phyloP scores from a whole-genome alignment of 306 rosid species.

The Malus fusca region DNA sequence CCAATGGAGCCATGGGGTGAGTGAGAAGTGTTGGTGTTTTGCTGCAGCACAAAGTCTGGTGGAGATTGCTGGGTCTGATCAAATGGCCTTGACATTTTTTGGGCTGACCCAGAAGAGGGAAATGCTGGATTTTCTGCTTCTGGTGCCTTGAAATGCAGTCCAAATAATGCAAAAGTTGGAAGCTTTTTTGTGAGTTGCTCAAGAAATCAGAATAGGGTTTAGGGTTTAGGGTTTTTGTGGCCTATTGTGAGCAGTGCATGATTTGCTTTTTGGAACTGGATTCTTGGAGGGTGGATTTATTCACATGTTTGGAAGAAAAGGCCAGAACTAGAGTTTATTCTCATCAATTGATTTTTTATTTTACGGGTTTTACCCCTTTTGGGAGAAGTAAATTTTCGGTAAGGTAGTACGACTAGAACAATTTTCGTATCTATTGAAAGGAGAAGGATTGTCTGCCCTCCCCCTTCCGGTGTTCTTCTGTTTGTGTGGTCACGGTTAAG shows the following conservation, averaged over 20 bases:
- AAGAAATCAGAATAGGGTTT: not conserved
- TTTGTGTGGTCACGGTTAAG: no score
- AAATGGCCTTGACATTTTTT: constrained; percentile 36
- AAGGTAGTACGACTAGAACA: no score
- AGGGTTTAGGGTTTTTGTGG: not conserved
- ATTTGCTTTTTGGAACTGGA: not conserved
- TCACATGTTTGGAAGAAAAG: not conserved
- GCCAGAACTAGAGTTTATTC: not conserved
- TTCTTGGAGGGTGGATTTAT: not conserved
- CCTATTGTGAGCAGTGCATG: not conserved
- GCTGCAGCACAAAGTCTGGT: constrained; percentile 15
- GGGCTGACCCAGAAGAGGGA: not conserved
- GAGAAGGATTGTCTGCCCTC: no score
- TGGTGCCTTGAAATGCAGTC: not conserved
- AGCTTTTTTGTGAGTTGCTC: not conserved
- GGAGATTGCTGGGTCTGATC: constrained; percentile 19
- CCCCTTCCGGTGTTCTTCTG: accelerated
- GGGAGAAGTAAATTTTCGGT: no score
- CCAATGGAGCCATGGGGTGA: constrained; percentile 44
- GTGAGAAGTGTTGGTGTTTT: not conserved
- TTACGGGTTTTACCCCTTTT: no score
- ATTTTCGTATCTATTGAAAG: no score
- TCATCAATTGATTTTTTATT: no score
- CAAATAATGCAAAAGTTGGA: not conserved
- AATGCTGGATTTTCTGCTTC: not conserved